Evolutionary conservation across 768 basidiomycete genomes (phyloP), one percentile per base, ranked within the genome.

Genomic region (Chiua virens): DNA sequence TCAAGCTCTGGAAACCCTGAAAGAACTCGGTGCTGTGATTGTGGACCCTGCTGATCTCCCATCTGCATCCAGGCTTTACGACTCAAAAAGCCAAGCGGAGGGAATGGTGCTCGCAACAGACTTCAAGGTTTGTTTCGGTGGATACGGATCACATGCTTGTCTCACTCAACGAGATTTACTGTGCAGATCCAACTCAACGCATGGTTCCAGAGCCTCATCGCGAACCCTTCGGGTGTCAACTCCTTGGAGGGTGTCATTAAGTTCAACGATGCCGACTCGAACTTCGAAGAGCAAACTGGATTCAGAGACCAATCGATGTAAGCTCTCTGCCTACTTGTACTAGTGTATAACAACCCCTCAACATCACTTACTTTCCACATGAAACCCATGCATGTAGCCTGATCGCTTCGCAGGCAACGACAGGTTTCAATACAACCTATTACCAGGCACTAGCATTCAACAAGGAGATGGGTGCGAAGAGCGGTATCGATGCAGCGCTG

Each of bases 41-140:
- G 72, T 86, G 4, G 85, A 87, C 58, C 82, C 84, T 1, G 81
- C 83, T 3, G 80, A 85, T 59, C 62, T 86, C 21, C 82, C 83
- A 0, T 78, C 79, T 22, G 79, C 78, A 3, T 71, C 75, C 1
- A 81, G 80, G 46, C 73, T 82, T 13, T 57, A 73, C 18, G 52
- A 57, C 3, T 78, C 78, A 0, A 74, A 75, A 13, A 81, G 82
- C 49, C 82, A 86, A 61, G 78, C 72, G 0, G 80, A 82, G 62
- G n/a, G n/a, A 0, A 63, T 80, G 15, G 84, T 85, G 3, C 54
- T 82, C n/a, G 57, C 71, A 10, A 68, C 72, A 1, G 83, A 86
- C 54, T 81, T 86, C 68, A 86, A 83, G 74, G 85, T 79, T 42
- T 37, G 61, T 45, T 10, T n/a, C 13, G 13, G 13, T 11, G 8